Conservation (phyloP, 164 flowering plant species). For the grape (Vitis vinifera) region ASM3070453v1 NC_081817.1:29390501-29391000, state of each 20-base stretch:
- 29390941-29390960: constrained; percentile 77
- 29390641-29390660: not conserved
- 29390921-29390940: constrained; percentile 74
- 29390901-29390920: constrained; percentile 70
- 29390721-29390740: not conserved
- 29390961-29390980: constrained; percentile 75
- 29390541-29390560: not conserved
- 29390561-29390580: not conserved
- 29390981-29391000: constrained; percentile 75
- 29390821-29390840: constrained; percentile 62
- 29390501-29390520: not conserved
- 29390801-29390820: constrained; percentile 83
- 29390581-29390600: not conserved
- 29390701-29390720: not conserved
- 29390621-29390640: not conserved
- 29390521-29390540: not conserved
- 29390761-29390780: not conserved
- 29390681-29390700: not conserved
- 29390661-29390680: not conserved
- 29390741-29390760: not conserved
- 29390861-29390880: constrained; percentile 48
- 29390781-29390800: constrained; percentile 74
- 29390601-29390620: not conserved
- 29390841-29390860: constrained; percentile 75
- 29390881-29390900: constrained; percentile 53